A percentile compares a stretch with the other conserved stretches of the same genome.
phyloP scores from a whole-genome alignment of 805 yeast species.

The Clavispora asparagi region DNA sequence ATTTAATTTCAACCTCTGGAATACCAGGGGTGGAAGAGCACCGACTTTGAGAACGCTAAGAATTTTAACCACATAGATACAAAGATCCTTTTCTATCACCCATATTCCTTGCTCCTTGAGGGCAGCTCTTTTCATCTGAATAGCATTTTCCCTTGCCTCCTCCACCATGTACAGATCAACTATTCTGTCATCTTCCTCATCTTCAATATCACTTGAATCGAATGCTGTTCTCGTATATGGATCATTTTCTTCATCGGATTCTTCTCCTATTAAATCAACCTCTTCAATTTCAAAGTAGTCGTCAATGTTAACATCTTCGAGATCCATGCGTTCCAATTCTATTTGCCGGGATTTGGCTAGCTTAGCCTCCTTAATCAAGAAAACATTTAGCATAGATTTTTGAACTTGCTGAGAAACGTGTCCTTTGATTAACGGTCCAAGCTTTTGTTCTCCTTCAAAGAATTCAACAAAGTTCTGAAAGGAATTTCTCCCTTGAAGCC shows the following conservation, averaged over 20 bases:
- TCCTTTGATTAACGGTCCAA: conserved; percentile 17
- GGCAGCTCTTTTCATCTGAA: not conserved
- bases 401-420: conserved; percentile 25
- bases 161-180: not conserved
- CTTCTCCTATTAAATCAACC: not conserved
- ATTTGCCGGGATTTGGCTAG: conserved; percentile 32
- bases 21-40: conserved; percentile 21
- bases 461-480: conserved; percentile 28
- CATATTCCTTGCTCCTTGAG: conserved; percentile 15
- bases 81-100: conserved; percentile 37
- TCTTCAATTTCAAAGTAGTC: conserved; percentile 10
- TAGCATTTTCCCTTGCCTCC: not conserved
- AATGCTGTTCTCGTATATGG: not conserved
- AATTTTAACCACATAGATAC: conserved; percentile 38
- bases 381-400: conserved; percentile 34
- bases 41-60: conserved; percentile 28
- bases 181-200: not conserved
- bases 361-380: conserved; percentile 45
- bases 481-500: conserved; percentile 17
- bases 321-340: conserved; percentile 46
- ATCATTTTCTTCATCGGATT: not conserved
- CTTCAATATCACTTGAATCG: conserved; percentile 1
- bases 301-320: conserved; percentile 44
- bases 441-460: conserved; percentile 17
- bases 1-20: conserved; percentile 35